phyloP scores from a whole-genome alignment of 352 stramenopile genomes.

The Globisporangium paroecandrum region DNA sequence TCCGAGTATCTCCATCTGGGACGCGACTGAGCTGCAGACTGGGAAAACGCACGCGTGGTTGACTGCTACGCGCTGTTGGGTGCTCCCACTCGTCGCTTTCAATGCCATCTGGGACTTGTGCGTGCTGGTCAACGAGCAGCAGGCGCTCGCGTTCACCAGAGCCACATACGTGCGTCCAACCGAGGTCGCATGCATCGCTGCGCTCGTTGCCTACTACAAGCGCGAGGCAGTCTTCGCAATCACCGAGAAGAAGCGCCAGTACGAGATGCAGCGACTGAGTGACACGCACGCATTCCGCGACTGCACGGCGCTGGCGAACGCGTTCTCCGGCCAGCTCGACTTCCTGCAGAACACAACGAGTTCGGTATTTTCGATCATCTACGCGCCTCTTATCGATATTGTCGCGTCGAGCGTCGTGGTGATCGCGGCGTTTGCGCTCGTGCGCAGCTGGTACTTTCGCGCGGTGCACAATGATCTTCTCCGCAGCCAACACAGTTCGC shows the following conservation, averaged over 20 bases:
- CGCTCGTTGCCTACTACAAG: conserved; percentile 6
- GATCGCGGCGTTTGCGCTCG: conserved; percentile 19
- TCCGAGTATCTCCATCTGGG: conserved; percentile 28
- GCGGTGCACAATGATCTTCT: conserved; percentile 12
- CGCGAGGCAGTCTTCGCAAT: conserved; percentile 17
- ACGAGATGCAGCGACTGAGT: conserved; percentile 20
- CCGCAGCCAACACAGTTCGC: conserved; percentile 13
- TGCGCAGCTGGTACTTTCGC: conserved; percentile 22
- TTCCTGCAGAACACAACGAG: conserved; percentile 18
- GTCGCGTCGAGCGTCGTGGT: conserved; percentile 19
- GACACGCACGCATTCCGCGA: conserved; percentile 24
- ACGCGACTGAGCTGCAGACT: conserved; percentile 24
- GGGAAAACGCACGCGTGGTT: conserved; percentile 28
- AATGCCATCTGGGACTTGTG: conserved; percentile 37
- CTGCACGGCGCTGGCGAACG: conserved; percentile 24
- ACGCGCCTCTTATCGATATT: conserved; percentile 18
- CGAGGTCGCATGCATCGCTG: conserved; percentile 30
- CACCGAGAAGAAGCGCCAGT: conserved; percentile 14
- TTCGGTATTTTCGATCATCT: conserved; percentile 18
- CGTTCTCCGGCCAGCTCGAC: conserved; percentile 21
- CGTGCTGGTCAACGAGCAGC: conserved; percentile 25
- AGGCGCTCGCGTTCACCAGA: conserved; percentile 22
- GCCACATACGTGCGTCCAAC: conserved; percentile 31
- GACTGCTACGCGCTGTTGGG: conserved; percentile 33
- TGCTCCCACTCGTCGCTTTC: conserved; percentile 32